These are phyloP conservation scores for Aspergillus affinis DNA, from an alignment of 495 filamentous ascomycete genomes.

Conservation along the genomic window DNA sequence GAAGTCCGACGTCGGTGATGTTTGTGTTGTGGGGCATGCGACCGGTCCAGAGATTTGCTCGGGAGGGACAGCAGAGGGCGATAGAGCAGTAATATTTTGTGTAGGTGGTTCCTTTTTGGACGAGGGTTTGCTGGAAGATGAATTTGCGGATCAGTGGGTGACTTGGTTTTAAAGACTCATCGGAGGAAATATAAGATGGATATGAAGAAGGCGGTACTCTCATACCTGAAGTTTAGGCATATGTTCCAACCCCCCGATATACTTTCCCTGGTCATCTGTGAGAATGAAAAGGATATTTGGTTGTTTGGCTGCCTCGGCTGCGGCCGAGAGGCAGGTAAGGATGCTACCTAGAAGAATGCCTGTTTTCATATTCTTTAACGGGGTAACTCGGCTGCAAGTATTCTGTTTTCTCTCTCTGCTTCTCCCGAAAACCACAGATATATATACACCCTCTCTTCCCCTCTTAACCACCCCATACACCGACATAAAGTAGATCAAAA, in stretches of 20 bases:
- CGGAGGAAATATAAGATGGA: too few species aligned
- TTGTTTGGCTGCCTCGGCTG: slow-evolving; percentile 20
- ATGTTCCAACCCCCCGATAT: slow-evolving; percentile 56
- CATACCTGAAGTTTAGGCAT: slow-evolving; percentile 50
- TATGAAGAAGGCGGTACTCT: background rate
- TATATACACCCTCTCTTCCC: background rate
- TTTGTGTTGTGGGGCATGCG: slow-evolving; percentile 68
- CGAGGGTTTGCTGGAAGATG: slow-evolving; percentile 40
- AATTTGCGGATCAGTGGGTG: background rate
- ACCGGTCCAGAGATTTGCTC: slow-evolving; percentile 61
- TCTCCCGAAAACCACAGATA: background rate
- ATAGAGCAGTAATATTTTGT: slow-evolving; percentile 56
- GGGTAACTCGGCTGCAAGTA: too few species aligned
- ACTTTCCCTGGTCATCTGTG: slow-evolving; percentile 62
- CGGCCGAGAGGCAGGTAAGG: slow-evolving; percentile 9
- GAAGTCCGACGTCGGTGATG: slow-evolving; percentile 61
- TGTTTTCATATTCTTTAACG: slow-evolving; percentile 2
- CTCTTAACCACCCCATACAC: too few species aligned
- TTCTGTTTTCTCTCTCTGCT: too few species aligned
- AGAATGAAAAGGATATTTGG: slow-evolving; percentile 63
- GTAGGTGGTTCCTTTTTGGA: slow-evolving; percentile 50
- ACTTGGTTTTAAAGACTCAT: slow-evolving; percentile 11
- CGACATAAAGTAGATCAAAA: background rate
- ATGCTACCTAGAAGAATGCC: background rate
- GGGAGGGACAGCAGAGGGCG: slow-evolving; percentile 59